These are phyloP conservation scores for Lachnellula subtilissima DNA, from an alignment of 2,329 filamentous ascomycete species.

Conservation along the genomic window DNA sequence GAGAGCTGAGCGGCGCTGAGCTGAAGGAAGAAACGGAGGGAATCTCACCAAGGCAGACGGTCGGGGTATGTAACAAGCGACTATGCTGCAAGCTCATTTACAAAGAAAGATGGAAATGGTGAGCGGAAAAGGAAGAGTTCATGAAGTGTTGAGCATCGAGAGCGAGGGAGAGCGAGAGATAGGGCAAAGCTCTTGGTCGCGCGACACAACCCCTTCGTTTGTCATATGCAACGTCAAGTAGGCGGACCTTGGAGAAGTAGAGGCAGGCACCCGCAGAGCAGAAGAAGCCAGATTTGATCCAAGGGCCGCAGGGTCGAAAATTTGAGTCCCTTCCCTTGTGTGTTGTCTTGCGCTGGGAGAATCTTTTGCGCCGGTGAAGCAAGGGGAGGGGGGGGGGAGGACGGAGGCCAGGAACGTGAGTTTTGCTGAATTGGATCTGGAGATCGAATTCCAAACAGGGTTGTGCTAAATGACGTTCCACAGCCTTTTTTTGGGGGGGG, in stretches of 20 bases:
- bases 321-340: slow-evolving; percentile 13
- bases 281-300: slow-evolving; percentile 10
- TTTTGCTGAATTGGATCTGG: slow-evolving; percentile 13
- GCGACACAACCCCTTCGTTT: slow-evolving; percentile 34
- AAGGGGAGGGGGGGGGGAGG: slow-evolving; percentile 16
- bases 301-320: slow-evolving; percentile 3
- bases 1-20: slow-evolving; percentile 22
- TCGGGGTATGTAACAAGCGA: slow-evolving; percentile 30
- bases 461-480: background rate
- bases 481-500: background rate
- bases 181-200: slow-evolving; percentile 27
- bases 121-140: slow-evolving; percentile 17
- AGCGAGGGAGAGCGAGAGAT: slow-evolving; percentile 23
- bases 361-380: slow-evolving; percentile 21
- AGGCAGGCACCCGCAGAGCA: slow-evolving; percentile 29
- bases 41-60: slow-evolving; percentile 27
- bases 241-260: slow-evolving; percentile 22
- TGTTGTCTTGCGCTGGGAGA: slow-evolving; percentile 9
- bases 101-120: slow-evolving; percentile 22
- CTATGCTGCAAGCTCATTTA: slow-evolving; percentile 31
- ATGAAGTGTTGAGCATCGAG: slow-evolving; percentile 29
- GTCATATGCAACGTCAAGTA: slow-evolving; percentile 31
- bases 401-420: slow-evolving; percentile 22
- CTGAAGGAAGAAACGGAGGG: slow-evolving; percentile 3
- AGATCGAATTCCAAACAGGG: slow-evolving; percentile 10